Conservation (phyloP, 1,139 yeast genomes). For the Sugiyamaella sp. region DNA sequence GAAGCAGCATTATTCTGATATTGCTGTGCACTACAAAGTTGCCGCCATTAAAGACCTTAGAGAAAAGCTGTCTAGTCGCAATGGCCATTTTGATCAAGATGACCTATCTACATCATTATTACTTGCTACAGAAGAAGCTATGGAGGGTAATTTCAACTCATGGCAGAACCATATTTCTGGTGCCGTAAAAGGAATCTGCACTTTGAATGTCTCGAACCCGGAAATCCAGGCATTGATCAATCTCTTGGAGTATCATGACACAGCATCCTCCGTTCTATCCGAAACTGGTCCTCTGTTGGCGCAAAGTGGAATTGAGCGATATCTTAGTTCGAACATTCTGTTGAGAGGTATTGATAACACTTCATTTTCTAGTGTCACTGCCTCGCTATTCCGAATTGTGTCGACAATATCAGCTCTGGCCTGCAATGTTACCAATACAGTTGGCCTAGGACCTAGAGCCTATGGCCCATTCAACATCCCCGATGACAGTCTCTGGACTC, state of each 20-base stretch:
- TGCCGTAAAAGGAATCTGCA: slow-evolving; percentile 26
- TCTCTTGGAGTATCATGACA: slow-evolving; percentile 29
- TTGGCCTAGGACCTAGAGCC: slow-evolving; percentile 12
- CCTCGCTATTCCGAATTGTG: slow-evolving; percentile 24
- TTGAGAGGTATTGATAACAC: slow-evolving; percentile 21
- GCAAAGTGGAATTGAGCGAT: slow-evolving; percentile 2
- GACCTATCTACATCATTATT: slow-evolving; percentile 27
- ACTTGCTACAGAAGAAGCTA: slow-evolving; percentile 29
- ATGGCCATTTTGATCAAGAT: slow-evolving; percentile 23
- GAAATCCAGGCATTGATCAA: slow-evolving; percentile 18
- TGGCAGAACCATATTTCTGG: slow-evolving; percentile 31
- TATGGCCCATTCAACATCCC: slow-evolving; percentile 19
- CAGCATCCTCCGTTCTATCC: slow-evolving; percentile 23
- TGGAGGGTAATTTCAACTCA: slow-evolving; percentile 25
- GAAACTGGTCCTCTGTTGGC: slow-evolving; percentile 22
- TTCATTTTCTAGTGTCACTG: slow-evolving; percentile 21
- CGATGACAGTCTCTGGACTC: slow-evolving; percentile 24
- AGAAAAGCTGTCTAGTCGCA: slow-evolving; percentile 18
- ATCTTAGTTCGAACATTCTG: background rate
- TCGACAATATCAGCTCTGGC: slow-evolving; percentile 24
- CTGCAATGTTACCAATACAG: slow-evolving; percentile 18
- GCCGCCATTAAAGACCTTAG: slow-evolving; percentile 28
- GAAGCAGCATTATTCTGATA: slow-evolving; percentile 17
- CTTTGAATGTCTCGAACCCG: slow-evolving; percentile 15
- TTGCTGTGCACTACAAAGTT: slow-evolving; percentile 28